Evolutionary conservation across 345 rosid genomes (phyloP).

Genomic region (Salix brachista): DNA sequence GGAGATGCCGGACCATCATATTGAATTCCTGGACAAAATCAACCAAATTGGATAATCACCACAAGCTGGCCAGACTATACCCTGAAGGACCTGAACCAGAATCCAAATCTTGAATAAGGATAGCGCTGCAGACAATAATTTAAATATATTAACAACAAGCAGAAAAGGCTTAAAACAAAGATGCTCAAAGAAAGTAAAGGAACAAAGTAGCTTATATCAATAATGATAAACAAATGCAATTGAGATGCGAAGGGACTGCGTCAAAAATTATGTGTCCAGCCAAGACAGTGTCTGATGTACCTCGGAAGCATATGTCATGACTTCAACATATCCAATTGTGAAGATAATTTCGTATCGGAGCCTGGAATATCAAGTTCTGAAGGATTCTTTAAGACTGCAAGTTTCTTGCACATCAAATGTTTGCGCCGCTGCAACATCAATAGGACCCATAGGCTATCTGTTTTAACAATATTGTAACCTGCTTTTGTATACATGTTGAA

Average conservation of each 20-base stretch:
- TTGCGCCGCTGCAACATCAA: conserved; percentile 82
- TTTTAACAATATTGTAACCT: conserved; percentile 63
- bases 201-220: background rate
- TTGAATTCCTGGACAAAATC: conserved; percentile 13
- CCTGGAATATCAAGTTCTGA: conserved; percentile 23
- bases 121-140: background rate
- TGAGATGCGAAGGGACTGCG: background rate
- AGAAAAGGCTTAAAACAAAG: background rate
- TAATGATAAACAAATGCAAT: background rate
- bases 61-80: conserved; percentile 12
- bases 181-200: background rate
- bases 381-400: conserved; percentile 28
- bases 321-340: conserved; percentile 29
- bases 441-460: conserved; percentile 64
- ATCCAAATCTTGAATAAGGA: conserved; percentile 10
- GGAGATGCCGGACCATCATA: conserved; percentile 10
- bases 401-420: conserved; percentile 87
- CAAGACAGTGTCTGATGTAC: conserved; percentile 6
- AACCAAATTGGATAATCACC: conserved; percentile 11
- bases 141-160: background rate
- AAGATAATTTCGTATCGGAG: conserved; percentile 38
- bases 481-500: conserved; percentile 83
- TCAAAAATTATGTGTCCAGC: background rate
- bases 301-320: conserved; percentile 17
- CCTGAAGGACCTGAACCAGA: conserved; percentile 16